These are phyloP conservation scores for Microcera coccophila DNA, from an alignment of 2,329 filamentous ascomycete genomes.

Conservation along the genomic window DNA sequence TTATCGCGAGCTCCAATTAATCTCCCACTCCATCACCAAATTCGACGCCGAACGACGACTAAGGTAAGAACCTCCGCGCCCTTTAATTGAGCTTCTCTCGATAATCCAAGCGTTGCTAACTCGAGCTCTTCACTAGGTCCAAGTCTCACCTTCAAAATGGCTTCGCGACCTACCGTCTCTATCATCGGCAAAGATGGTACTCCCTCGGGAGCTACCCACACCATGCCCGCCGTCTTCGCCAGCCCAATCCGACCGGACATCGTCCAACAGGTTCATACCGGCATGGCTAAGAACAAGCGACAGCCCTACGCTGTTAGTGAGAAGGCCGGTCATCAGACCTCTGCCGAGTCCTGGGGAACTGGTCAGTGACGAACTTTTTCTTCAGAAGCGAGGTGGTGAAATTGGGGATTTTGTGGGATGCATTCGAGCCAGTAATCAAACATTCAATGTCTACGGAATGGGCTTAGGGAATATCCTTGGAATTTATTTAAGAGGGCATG, in stretches of 20 bases:
- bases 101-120: slow-evolving; percentile 17
- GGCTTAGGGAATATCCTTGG: background rate
- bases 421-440: background rate
- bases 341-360: slow-evolving; percentile 99
- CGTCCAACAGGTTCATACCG: slow-evolving; percentile 97
- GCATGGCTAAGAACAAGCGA: slow-evolving; percentile 99
- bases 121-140: slow-evolving; percentile 27
- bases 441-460: background rate
- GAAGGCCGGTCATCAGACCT: slow-evolving; percentile 99
- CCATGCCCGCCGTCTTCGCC: slow-evolving; percentile 95
- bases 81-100: slow-evolving; percentile 4
- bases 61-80: slow-evolving; percentile 31
- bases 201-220: slow-evolving; percentile 81
- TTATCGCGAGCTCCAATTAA: slow-evolving; percentile 32
- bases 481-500: background rate
- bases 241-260: slow-evolving; percentile 98
- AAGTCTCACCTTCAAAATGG: slow-evolving; percentile 62
- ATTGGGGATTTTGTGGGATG: background rate
- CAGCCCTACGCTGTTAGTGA: slow-evolving; percentile 99
- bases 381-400: slow-evolving; percentile 1
- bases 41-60: slow-evolving; percentile 40
- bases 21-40: slow-evolving; percentile 34
- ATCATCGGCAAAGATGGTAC: slow-evolving; percentile 96
- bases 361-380: slow-evolving; percentile 57
- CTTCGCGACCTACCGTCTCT: slow-evolving; percentile 94